Evolutionary conservation across 805 yeast genomes (phyloP).

Genomic region (Wickerhamomyces hampshirensis): DNA sequence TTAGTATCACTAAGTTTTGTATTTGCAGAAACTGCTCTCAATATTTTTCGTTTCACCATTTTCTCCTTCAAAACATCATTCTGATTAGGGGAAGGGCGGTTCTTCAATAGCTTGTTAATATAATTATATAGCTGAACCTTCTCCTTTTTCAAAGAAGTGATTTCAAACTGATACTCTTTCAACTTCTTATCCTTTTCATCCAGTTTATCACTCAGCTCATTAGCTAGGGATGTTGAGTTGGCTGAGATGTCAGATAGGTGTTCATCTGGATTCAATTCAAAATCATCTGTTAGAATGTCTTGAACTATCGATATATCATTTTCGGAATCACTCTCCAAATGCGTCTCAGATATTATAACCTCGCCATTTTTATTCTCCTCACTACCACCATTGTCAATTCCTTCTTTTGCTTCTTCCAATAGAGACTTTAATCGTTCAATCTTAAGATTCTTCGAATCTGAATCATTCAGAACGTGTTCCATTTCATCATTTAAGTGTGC

Average conservation of each 20-base stretch:
- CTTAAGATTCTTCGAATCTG: slow-evolving; percentile 5
- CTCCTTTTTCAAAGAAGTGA: slow-evolving; percentile 20
- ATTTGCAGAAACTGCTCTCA: slow-evolving; percentile 18
- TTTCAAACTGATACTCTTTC: slow-evolving; percentile 15
- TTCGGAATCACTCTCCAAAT: slow-evolving; percentile 6
- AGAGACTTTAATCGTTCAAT: slow-evolving; percentile 1
- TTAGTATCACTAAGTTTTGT: not conserved
- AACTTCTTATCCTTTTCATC: slow-evolving; percentile 10
- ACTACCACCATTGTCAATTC: no score
- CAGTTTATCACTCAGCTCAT: slow-evolving; percentile 9
- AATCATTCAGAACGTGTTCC: slow-evolving; percentile 11
- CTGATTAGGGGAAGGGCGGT: slow-evolving; percentile 13
- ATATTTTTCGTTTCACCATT: slow-evolving; percentile 21
- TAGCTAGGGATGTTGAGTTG: slow-evolving; percentile 4
- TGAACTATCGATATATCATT: not conserved
- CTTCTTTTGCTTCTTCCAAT: not conserved
- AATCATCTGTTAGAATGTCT: slow-evolving; percentile 3
- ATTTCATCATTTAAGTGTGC: slow-evolving; percentile 15
- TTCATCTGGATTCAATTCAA: not conserved
- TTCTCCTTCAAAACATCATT: slow-evolving; percentile 23
- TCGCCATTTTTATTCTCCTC: no score
- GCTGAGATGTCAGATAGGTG: not conserved
- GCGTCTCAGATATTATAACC: slow-evolving; percentile 2
- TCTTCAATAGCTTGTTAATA: slow-evolving; percentile 20
- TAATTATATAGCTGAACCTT: slow-evolving; percentile 22